A percentile compares a stretch with the other conserved stretches of the same genome.
Conservation (phyloP, 495 filamentous ascomycete species). For the Daldinia bambusicola region DNA sequence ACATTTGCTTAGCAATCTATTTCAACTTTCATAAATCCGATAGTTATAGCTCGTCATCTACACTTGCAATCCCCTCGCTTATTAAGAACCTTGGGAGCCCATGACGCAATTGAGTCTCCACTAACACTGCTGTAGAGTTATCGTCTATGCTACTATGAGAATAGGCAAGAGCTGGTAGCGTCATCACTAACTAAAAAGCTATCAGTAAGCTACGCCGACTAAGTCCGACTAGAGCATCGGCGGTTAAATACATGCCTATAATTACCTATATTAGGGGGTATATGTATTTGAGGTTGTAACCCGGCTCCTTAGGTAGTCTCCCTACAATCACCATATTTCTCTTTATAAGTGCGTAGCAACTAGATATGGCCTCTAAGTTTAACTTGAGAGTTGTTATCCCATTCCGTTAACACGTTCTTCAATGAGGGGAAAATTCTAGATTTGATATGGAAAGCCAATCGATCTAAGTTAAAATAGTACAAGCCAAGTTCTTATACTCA, state of each 20-base stretch:
- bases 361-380: no score
- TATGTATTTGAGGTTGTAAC: neutral
- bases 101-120: conserved; percentile 21
- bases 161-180: conserved; percentile 7
- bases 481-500: no score
- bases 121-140: conserved; percentile 1
- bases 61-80: neutral
- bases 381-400: no score
- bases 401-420: no score
- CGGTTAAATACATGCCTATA: no score
- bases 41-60: neutral
- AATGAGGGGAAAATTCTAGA: no score
- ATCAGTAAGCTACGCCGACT: neutral
- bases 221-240: neutral
- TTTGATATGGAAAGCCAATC: no score
- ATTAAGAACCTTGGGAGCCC: conserved; percentile 4
- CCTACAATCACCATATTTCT: no score
- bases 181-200: neutral
- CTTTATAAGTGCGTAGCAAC: no score
- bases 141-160: neutral
- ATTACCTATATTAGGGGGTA: no score
- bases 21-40: neutral
- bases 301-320: neutral
- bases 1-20: conserved; percentile 5
- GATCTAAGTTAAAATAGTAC: no score